Base-by-base conservation (phyloP, 2,329 filamentous ascomycete genomes). In the Sphaerostilbella broomeana region DNA sequence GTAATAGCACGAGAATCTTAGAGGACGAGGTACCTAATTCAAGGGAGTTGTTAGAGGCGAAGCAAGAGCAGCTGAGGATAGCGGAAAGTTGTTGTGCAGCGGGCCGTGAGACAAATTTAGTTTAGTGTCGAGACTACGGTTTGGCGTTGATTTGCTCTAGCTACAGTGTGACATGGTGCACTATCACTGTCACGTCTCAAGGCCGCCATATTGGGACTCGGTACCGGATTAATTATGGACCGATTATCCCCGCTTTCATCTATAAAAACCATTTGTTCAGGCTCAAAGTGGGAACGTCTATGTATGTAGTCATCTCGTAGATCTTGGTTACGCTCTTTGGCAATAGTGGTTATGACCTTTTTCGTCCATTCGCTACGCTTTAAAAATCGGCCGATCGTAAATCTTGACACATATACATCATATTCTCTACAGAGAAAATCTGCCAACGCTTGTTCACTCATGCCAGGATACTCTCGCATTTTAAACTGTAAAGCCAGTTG, bases 281-380 rank as follows among this genome's bases (percentile, higher is more conserved):
- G 26, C n/a, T 36, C 40, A 34, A 34, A 47, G 29, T 39, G 22
- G 26, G 43, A 43, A 41, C 45, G 36, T 42, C 43, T 34, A 30
- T 47, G 18, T 35, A 45, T 40, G 38, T 43, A 47, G 31, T 45
- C 34, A 28, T 47, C 43, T 43, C 35, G 38, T 28, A 47, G 35
- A 36, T 65, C 42, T 53, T 40, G 34, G 18, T 59, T 59, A 59
- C 28, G 32, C n/a, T 47, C 45, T 35, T 47, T 47, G 2, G 39
- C 33, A 10, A 43, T 22, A 11, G 28, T 47, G 4, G 12, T 21
- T 32, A 30, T 48, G 6, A 28, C 40, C 30, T 44, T 46, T 12
- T 34, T 48, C 10, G 44, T 44, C 41, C 35, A 48, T 38, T 17
- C 26, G 5, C 7, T 18, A 32, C 41, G 13, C 37, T 46, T 43